Base-by-base conservation (phyloP, 1,139 yeast genomes). In the Nakaseomyces delphensis region DNA sequence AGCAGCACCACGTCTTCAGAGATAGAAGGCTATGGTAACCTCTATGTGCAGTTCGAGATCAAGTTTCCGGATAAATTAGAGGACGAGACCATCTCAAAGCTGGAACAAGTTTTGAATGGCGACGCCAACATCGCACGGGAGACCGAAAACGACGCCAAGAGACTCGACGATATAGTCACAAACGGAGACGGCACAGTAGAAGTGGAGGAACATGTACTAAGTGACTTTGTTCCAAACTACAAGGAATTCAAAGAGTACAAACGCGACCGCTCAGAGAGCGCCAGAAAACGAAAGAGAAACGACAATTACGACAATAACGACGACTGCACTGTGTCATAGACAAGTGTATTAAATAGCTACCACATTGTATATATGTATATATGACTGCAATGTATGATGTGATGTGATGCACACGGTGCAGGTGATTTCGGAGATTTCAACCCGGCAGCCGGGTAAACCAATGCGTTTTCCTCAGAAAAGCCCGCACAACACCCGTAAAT, bases 121-220 rank as follows among this genome's bases (percentile, higher is more conserved):
- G 60, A 56, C 36, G 43, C 44, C 7, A 45, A 39, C 41, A 39
- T 50, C 40, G 8, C 36, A 3, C 6, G 42, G 3, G 47, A 49
- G 30, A 45, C 45, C 18, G 40, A 41, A 10, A 41, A 19, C 7
- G 40, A 41, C 27, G 41, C 45, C 16, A 25, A 45, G 13, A 41
- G 43, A 13, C 15, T 52, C 25, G 53, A 46, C 21, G 55, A 50
- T 38, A 45, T 47, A 19, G 39, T 45, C 2, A 51, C 48, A 36
- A 10, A 36, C 13, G 21, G 21, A 13, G 31, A 36, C 21, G 30
- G 30, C 16, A 16, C 30, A 5, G 39, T 25, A 6, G 30, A 36
- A n/a, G 40, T 53, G 18, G 62, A 57, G 36, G 62, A 57, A 32
- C 59, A 55, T 36, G 57, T 55, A 0, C 41, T 57, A 27, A 55